Base-by-base conservation (phyloP, 2,329 filamentous ascomycete species). In the Exophiala xenobiotica region DNA sequence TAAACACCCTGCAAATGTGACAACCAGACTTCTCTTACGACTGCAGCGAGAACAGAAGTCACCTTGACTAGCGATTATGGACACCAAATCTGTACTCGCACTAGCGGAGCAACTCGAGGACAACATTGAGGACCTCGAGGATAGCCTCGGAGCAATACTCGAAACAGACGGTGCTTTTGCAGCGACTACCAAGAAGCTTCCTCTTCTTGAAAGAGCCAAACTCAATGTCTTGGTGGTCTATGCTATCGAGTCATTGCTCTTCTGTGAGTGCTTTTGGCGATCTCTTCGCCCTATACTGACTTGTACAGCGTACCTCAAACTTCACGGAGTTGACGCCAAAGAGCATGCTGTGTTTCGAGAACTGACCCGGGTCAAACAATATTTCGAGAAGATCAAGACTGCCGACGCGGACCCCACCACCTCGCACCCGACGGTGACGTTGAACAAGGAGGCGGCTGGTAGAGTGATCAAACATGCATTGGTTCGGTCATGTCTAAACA, bases 171-270 rank as follows among this genome's bases (percentile, higher is more conserved):
- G 78, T 43, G 70, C 79, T 1, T 73, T 96, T 37, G 75, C 82
- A 44, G 81, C 85, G 33, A 80, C 82, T 50, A 83, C 89, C 4
- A 85, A 83, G 49, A 90, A 90, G 66, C 78, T 97, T 22, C 91
- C 92, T 1, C 78, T 97, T n/a, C 78, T 99, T 54, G 92, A 97
- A 75, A 91, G 90, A 73, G 90, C 93, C 6, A 96, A 97, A 73
- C 83, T 96, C 53, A 90, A 95, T 67, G 85, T 93, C n/a, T 77
- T 95, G 16, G 78, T 86, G 45, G 87, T 90, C 14, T 99, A 97
- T 68, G 81, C 91, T 0, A 85, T 99, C 57, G 92, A 97, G 65
- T 95, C 91, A 8, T 33, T 49, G 14, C 20, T 99, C 6, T 97
- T 95, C 70, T 87, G 88, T 90, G 71, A 58, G 81, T 66, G n/a